These are phyloP conservation scores for Pichia phayaonensis DNA, from an alignment of 805 yeast species.

Conservation along the genomic window DNA sequence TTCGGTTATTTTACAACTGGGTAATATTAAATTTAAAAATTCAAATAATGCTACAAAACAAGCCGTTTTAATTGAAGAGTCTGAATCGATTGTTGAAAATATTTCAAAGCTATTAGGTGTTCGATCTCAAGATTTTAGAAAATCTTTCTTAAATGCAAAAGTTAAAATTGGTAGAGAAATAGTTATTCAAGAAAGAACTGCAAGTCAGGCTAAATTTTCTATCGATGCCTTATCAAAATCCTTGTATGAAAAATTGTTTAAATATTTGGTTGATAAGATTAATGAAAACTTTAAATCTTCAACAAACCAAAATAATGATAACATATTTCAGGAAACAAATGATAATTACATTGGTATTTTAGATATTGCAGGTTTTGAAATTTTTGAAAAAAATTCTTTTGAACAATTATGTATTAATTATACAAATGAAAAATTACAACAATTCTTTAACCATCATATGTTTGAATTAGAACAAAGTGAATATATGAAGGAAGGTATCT, in stretches of 20 bases:
- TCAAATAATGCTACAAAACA: slow-evolving; percentile 56
- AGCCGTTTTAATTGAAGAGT: slow-evolving; percentile 52
- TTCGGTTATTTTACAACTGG: slow-evolving; percentile 75
- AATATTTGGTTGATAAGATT: slow-evolving; percentile 64
- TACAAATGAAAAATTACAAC: slow-evolving; percentile 54
- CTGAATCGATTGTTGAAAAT: slow-evolving; percentile 38
- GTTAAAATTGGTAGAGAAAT: slow-evolving; percentile 88
- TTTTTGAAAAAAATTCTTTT: slow-evolving; percentile 48
- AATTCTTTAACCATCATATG: slow-evolving; percentile 55
- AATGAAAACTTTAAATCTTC: slow-evolving; percentile 48
- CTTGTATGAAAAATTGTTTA: slow-evolving; percentile 77
- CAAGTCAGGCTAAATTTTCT: slow-evolving; percentile 71
- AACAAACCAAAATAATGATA: background rate
- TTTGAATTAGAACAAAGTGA: slow-evolving; percentile 56
- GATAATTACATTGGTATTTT: slow-evolving; percentile 45
- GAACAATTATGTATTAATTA: slow-evolving; percentile 56
- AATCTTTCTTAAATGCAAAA: slow-evolving; percentile 64
- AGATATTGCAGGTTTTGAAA: slow-evolving; percentile 59
- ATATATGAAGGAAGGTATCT: slow-evolving; percentile 49
- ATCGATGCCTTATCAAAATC: slow-evolving; percentile 85
- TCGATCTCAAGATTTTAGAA: slow-evolving; percentile 37
- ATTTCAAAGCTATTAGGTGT: slow-evolving; percentile 65
- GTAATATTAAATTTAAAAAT: slow-evolving; percentile 69
- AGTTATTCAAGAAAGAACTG: slow-evolving; percentile 71
- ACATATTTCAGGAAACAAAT: slow-evolving; percentile 8